These are phyloP conservation scores for Globisporangium acanthophoron DNA, from an alignment of 352 stramenopile genomes.

Conservation along the genomic window DNA sequence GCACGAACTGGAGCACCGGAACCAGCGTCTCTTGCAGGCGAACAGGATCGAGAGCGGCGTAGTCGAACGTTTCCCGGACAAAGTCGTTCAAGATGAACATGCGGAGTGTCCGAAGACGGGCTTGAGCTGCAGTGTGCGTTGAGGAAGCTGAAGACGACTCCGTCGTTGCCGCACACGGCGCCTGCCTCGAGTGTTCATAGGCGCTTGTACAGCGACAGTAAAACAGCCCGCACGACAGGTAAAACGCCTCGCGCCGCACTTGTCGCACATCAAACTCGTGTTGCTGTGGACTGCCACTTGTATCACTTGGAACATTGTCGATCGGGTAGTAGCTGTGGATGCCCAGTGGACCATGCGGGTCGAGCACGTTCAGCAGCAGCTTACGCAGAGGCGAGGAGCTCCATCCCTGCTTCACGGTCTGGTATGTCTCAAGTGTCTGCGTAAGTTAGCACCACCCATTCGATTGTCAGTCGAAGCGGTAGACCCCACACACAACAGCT, in stretches of 20 bases:
- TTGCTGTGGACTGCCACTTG: background rate
- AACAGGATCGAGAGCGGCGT: conserved; percentile 16
- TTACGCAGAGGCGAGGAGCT: conserved; percentile 50
- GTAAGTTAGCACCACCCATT: conserved; percentile 1
- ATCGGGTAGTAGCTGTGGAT: conserved; percentile 82
- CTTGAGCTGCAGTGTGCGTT: conserved; percentile 4
- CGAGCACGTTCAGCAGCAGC: conserved; percentile 69
- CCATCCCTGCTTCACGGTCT: conserved; percentile 68
- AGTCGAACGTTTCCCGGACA: conserved; percentile 39
- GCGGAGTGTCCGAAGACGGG: conserved; percentile 34
- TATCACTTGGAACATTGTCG: conserved; percentile 2
- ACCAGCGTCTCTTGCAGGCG: conserved; percentile 59
- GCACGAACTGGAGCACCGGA: conserved; percentile 59
- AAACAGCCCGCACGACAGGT: conserved; percentile 69
- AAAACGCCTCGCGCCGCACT: conserved; percentile 74
- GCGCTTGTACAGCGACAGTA: conserved; percentile 53
- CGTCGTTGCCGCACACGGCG: background rate
- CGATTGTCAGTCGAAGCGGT: background rate
- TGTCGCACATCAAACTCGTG: conserved; percentile 30
- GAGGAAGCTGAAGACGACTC: background rate
- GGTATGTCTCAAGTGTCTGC: conserved; percentile 75
- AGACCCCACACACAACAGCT: background rate
- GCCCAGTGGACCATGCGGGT: conserved; percentile 70
- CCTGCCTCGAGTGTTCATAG: conserved; percentile 46
- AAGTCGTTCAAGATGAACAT: conserved; percentile 58